These are phyloP conservation scores for Aureobasidium musti DNA, from an alignment of 2,329 filamentous ascomycete species.

Conservation along the genomic window DNA sequence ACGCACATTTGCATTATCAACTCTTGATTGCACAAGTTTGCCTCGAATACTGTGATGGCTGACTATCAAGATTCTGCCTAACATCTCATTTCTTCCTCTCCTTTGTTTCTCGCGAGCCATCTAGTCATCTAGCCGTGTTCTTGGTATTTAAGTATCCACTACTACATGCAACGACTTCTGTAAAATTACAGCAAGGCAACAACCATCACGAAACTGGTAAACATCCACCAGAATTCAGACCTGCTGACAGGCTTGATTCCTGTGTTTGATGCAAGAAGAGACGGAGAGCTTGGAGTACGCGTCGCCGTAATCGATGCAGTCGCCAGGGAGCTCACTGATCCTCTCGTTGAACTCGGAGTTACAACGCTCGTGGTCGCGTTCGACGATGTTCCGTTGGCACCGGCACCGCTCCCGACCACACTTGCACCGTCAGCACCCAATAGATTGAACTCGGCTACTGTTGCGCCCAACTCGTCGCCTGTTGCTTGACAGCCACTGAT, in stretches of 20 bases:
- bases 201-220: not conserved
- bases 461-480: conserved; percentile 48
- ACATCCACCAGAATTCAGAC: not conserved
- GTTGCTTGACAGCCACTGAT: conserved; percentile 52
- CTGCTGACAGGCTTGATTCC: not conserved
- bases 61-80: not conserved
- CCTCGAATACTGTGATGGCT: not conserved
- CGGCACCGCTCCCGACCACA: conserved; percentile 17
- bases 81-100: not conserved
- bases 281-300: conserved; percentile 1
- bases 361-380: conserved; percentile 9
- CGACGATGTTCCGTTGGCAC: conserved; percentile 1
- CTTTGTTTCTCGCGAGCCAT: not conserved
- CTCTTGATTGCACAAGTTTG: not conserved
- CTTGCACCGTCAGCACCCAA: conserved; percentile 23
- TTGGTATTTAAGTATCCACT: not conserved
- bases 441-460: conserved; percentile 53
- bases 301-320: conserved; percentile 25
- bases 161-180: not conserved
- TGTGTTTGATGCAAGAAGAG: conserved; percentile 8
- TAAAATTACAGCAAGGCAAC: conserved; percentile 9
- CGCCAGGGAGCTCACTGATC: conserved; percentile 19
- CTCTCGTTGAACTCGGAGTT: conserved; percentile 19
- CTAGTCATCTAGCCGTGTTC: not conserved
- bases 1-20: not conserved